phyloP scores from a whole-genome alignment of 1,139 yeast genomes.

The Pichia sp. region DNA sequence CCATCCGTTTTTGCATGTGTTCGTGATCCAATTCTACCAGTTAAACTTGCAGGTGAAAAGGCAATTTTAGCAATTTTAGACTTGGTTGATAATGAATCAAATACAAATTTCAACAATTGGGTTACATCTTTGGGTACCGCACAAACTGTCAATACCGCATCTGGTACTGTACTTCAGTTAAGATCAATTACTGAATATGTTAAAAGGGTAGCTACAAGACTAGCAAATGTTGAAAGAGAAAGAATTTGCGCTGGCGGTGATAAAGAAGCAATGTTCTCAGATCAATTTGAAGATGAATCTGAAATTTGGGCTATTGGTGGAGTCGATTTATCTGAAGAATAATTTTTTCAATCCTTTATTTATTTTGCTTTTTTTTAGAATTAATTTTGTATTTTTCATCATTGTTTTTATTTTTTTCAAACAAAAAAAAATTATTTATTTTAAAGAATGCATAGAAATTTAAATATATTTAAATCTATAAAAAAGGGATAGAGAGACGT shows the following conservation, averaged over 20 bases:
- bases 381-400: background rate
- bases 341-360: background rate
- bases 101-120: slow-evolving; percentile 59
- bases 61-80: slow-evolving; percentile 70
- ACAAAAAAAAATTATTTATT: too few species aligned
- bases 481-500: too few species aligned
- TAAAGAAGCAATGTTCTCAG: slow-evolving; percentile 76
- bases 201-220: slow-evolving; percentile 75
- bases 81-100: slow-evolving; percentile 64
- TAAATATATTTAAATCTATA: too few species aligned
- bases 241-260: slow-evolving; percentile 89
- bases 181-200: slow-evolving; percentile 85
- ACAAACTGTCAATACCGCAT: slow-evolving; percentile 33
- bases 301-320: slow-evolving; percentile 89
- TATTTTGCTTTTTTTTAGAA: background rate
- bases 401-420: background rate
- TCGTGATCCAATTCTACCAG: slow-evolving; percentile 80
- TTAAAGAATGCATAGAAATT: too few species aligned
- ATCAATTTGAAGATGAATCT: slow-evolving; percentile 74
- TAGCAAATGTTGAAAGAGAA: slow-evolving; percentile 81
- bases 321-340: slow-evolving; percentile 37
- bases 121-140: slow-evolving; percentile 27
- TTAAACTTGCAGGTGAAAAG: slow-evolving; percentile 91
- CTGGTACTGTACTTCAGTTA: slow-evolving; percentile 47
- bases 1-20: slow-evolving; percentile 78